Conservation (phyloP, 306 rosid species). For the Hylodesmum podocarpum region DNA sequence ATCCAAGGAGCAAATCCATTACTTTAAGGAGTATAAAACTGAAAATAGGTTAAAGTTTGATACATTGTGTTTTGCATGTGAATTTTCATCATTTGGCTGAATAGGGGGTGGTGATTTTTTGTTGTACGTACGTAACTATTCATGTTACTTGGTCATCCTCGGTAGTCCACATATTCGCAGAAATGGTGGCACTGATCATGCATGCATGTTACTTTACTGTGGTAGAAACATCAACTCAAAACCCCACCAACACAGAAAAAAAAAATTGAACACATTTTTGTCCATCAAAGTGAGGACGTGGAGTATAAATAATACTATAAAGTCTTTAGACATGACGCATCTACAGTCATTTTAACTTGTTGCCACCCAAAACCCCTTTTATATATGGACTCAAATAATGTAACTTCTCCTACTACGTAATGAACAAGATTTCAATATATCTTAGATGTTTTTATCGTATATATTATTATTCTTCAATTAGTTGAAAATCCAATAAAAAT, state of each 20-base stretch:
- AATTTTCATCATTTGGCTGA: slow-evolving; percentile 53
- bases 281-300: neutral
- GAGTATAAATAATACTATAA: neutral
- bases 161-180: slow-evolving; percentile 3
- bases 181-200: slow-evolving; percentile 16
- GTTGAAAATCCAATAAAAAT: no score
- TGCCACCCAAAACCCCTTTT: neutral
- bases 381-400: neutral
- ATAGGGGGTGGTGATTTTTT: neutral
- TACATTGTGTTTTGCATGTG: slow-evolving; percentile 54
- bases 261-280: neutral
- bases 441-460: neutral
- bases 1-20: slow-evolving; percentile 42
- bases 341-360: neutral
- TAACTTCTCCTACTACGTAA: neutral
- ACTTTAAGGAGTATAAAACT: slow-evolving; percentile 30
- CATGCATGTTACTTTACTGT: slow-evolving; percentile 22
- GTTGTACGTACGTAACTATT: slow-evolving; percentile 2
- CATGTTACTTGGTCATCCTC: neutral
- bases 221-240: slow-evolving; percentile 26
- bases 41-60: slow-evolving; percentile 22
- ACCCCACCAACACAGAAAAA: slow-evolving; percentile 7
- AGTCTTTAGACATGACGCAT: neutral
- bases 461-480: no score
- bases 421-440: neutral